These are phyloP conservation scores for Hepatocystis sp. DNA, from an alignment of 169 alveolate genomes.

Conservation along the genomic window DNA sequence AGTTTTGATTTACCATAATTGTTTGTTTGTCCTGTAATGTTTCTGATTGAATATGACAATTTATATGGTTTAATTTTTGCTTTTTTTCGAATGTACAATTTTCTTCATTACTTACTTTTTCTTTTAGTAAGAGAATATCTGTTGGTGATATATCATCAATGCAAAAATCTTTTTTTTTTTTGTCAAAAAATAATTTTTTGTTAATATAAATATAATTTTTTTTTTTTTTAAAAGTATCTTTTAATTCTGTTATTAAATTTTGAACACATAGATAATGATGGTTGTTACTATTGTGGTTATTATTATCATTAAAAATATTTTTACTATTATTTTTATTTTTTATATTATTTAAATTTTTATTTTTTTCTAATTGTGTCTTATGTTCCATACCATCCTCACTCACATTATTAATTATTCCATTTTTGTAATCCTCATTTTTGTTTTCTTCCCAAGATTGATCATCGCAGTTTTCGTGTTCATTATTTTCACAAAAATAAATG, in stretches of 20 bases:
- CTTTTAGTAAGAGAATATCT: not conserved
- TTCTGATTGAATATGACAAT: too few species aligned
- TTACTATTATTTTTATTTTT: not conserved
- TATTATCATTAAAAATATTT: too few species aligned
- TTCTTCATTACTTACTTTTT: not conserved
- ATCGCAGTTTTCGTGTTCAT: too few species aligned
- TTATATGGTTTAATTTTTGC: too few species aligned
- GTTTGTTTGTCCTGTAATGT: too few species aligned
- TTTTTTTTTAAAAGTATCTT: constrained; percentile 4
- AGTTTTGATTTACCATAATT: too few species aligned
- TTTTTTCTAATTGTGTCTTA: not conserved
- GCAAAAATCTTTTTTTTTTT: constrained; percentile 1
- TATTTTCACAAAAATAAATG: too few species aligned
- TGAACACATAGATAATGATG: not conserved
- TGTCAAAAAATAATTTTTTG: constrained; percentile 37
- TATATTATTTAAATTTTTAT: not conserved
- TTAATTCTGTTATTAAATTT: constrained; percentile 35
- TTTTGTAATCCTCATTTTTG: not conserved
- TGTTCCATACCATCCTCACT: not conserved
- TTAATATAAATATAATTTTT: constrained; percentile 21
- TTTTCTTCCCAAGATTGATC: too few species aligned
- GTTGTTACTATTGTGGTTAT: not conserved
- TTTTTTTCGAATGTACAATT: too few species aligned
- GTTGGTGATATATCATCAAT: constrained; percentile 12
- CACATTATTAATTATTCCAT: not conserved